Base-by-base conservation (phyloP, 2,329 filamentous ascomycete species). In the Aspergillus uvarum region DNA sequence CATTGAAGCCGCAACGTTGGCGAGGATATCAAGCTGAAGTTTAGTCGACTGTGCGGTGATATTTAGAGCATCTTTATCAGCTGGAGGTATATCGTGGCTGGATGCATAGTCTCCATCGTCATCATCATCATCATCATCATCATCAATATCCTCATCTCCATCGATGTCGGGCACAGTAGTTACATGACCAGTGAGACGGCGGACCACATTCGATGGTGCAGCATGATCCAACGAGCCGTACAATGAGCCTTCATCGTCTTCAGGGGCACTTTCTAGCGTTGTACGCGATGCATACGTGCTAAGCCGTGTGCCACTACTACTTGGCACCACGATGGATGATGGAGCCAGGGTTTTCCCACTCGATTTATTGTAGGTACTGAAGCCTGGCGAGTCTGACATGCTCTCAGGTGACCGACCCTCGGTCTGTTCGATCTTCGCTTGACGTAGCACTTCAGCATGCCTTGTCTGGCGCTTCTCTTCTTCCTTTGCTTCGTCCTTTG, bases 41-140 rank as follows among this genome's bases (percentile, higher is more conserved):
- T 90, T 94, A 11, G 92, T 92, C 14, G 95, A 98, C 74, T 98
- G 94, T 0, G 95, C 95, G 3, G 94, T 97, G 70, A 99, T 98
- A 73, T 94, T 94, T 76, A 98, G 93, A 1, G 95, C 93, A 74
- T 99, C 95, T 72, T 96, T 96, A 70, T 86, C 93, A 35, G 87
- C 86, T 1, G 89, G 85, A 32, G 86, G 87, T 35, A 87, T 80
- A 63, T 96, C 91, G 59, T 86, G 88, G 56, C 89, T 89, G 68
- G 92, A 96, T 38, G 85, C 89, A 64, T 91, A 91, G 67, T 96
- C 92, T 48, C 86, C 87, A 60, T 90, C 87, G 60, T 90, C 90
- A 26, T 94, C 90, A 21, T 88, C 85, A 22, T 89, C 85, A 32
- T 32, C 31, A 52, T 96, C 90, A 21, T 88, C 85, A 21, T 89